phyloP scores from a whole-genome alignment of 495 filamentous ascomycete species.

The Xylaria castorea region DNA sequence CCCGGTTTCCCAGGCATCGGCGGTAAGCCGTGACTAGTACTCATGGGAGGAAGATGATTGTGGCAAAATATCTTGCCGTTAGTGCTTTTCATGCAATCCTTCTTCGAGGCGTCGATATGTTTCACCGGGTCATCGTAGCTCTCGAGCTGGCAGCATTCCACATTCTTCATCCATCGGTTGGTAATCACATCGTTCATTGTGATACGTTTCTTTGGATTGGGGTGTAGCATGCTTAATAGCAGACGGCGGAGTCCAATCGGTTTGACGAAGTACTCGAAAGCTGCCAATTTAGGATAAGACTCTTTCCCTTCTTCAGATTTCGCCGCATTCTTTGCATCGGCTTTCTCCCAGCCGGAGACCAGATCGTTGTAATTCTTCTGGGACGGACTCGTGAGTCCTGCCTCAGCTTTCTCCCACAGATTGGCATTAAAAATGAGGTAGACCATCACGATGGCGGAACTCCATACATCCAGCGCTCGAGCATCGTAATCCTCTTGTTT shows the following conservation, averaged over 20 bases:
- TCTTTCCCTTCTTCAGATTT: constrained; percentile 49
- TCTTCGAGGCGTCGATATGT: constrained; percentile 61
- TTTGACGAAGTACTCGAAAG: constrained; percentile 58
- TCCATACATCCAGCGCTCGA: constrained; percentile 78
- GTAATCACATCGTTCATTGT: constrained; percentile 66
- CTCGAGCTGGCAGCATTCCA: constrained; percentile 75
- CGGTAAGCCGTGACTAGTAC: constrained; percentile 49
- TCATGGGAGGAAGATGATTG: constrained; percentile 54
- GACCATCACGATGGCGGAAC: constrained; percentile 75
- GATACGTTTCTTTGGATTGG: constrained; percentile 69
- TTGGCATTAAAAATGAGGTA: constrained; percentile 68
- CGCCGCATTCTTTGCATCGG: constrained; percentile 59
- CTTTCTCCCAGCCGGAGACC: constrained; percentile 67
- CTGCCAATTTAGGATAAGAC: constrained; percentile 58
- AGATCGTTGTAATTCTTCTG: constrained; percentile 62
- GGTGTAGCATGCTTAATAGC: constrained; percentile 78
- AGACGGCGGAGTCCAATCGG: constrained; percentile 64
- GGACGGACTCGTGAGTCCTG: constrained; percentile 40
- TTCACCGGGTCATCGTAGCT: constrained; percentile 60
- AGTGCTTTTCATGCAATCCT: constrained; percentile 47
- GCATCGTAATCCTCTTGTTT: constrained; percentile 75
- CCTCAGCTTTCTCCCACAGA: constrained; percentile 67
- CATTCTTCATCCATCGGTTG: constrained; percentile 67
- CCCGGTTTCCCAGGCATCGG: constrained; percentile 57
- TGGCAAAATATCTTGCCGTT: constrained; percentile 56